A percentile compares a stretch with the other conserved stretches of the same genome.
Conservation (phyloP, 495 filamentous ascomycete species). For the Immersiella caudata region DNA sequence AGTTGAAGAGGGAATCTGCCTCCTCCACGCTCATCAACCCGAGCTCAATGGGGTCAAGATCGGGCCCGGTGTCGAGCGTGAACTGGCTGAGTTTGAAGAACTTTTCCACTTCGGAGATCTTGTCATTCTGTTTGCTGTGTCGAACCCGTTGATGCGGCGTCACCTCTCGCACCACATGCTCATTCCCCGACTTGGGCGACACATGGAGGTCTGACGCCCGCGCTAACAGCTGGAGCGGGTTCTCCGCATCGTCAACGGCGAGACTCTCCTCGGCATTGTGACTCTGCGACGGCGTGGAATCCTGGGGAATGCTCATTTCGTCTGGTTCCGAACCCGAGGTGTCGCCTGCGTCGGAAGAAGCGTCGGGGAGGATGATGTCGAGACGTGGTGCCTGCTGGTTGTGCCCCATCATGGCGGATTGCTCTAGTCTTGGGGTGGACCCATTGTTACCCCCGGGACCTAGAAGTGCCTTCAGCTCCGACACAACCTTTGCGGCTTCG, state of each 20-base stretch:
- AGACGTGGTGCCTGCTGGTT: conserved; percentile 14
- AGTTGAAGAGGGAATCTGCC: conserved; percentile 63
- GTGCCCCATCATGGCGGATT: conserved; percentile 16
- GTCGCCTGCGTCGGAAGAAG: conserved; percentile 37
- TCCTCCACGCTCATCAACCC: conserved; percentile 66
- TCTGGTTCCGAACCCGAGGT: conserved; percentile 39
- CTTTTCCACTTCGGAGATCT: conserved; percentile 40
- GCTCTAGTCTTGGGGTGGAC: conserved; percentile 14
- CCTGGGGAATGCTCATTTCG: conserved; percentile 33
- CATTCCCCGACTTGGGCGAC: conserved; percentile 45
- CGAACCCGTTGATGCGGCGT: conserved; percentile 32
- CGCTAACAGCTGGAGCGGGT: conserved; percentile 70
- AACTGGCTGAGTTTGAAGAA: conserved; percentile 67
- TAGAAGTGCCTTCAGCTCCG: conserved; percentile 59
- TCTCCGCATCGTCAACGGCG: conserved; percentile 71
- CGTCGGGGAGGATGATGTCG: conserved; percentile 33
- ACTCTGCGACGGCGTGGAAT: conserved; percentile 36
- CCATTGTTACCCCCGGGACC: conserved; percentile 31
- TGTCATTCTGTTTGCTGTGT: conserved; percentile 33
- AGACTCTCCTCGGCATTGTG: conserved; percentile 46
- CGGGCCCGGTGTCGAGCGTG: conserved; percentile 60
- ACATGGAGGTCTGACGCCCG: conserved; percentile 69
- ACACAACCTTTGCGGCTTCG: conserved; percentile 58
- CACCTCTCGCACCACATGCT: conserved; percentile 23
- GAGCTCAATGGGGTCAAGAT: conserved; percentile 68